phyloP scores from a whole-genome alignment of 2,329 filamentous ascomycete genomes.

The Cordyceps pruinosa region DNA sequence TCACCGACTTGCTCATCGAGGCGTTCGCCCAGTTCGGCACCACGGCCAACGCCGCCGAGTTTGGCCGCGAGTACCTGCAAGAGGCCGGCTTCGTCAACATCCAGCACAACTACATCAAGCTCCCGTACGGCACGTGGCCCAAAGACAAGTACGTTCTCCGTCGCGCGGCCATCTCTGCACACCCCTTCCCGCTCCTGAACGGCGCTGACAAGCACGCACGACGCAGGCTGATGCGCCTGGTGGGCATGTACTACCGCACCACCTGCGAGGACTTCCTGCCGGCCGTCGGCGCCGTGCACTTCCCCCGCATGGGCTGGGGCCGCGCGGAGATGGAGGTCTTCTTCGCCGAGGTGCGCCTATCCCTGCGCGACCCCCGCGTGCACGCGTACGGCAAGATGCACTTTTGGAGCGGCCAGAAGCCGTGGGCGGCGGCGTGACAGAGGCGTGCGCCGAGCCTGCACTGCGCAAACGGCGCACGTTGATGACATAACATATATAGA shows the following conservation, averaged over 20 bases:
- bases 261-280: constrained; percentile 36
- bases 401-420: constrained; percentile 37
- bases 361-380: constrained; percentile 26
- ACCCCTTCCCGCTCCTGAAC: no score
- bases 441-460: no score
- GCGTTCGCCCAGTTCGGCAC: constrained; percentile 32
- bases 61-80: constrained; percentile 28
- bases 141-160: constrained; percentile 30
- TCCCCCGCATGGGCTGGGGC: constrained; percentile 33
- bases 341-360: constrained; percentile 24
- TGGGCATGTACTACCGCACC: constrained; percentile 35
- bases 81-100: constrained; percentile 35
- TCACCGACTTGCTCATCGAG: constrained; percentile 29
- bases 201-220: constrained; percentile 17
- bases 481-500: background rate
- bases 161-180: no score
- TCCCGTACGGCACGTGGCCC: constrained; percentile 42
- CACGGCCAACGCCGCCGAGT: constrained; percentile 31
- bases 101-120: constrained; percentile 30
- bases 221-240: constrained; percentile 29
- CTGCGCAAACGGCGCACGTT: no score
- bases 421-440: constrained; percentile 11
- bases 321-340: constrained; percentile 27
- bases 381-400: constrained; percentile 34
- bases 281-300: constrained; percentile 32